phyloP scores from a whole-genome alignment of 768 basidiomycete species.

The Lanmaoa rubissima region DNA sequence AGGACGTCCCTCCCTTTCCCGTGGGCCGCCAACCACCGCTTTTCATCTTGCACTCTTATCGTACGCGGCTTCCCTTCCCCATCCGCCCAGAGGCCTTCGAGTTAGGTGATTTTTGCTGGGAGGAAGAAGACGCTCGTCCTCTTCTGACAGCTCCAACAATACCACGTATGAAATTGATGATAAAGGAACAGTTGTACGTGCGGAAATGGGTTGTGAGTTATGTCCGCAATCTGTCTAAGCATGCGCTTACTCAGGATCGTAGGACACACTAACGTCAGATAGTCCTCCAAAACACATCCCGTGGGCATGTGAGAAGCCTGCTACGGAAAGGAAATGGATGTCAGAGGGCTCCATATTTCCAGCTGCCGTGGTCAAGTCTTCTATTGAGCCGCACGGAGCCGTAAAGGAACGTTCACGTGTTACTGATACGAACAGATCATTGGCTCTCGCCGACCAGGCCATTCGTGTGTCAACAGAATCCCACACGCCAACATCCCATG shows the following conservation, averaged over 20 bases:
- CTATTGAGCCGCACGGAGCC: constrained; percentile 1
- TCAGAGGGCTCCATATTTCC: constrained; percentile 32
- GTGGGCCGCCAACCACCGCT: constrained; percentile 23
- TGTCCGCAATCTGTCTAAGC: background rate
- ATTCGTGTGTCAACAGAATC: background rate
- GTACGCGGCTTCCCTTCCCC: constrained; percentile 24
- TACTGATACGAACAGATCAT: background rate
- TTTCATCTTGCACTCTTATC: constrained; percentile 27
- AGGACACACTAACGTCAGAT: constrained; percentile 21
- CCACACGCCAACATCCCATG: background rate
- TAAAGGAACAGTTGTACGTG: constrained; percentile 35
- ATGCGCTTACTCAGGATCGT: constrained; percentile 7
- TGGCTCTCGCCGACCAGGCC: background rate
- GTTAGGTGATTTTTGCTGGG: constrained; percentile 16
- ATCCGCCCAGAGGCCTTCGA: constrained; percentile 21
- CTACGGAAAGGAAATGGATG: constrained; percentile 26
- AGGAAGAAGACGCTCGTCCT: constrained; percentile 13
- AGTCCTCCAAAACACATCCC: constrained; percentile 30
- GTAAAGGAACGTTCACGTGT: background rate
- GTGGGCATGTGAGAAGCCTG: constrained; percentile 27
- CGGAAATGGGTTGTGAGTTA: constrained; percentile 35
- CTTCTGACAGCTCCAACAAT: constrained; percentile 33
- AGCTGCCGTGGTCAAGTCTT: constrained; percentile 9
- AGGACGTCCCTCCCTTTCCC: constrained; percentile 34
- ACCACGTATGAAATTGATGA: constrained; percentile 36